Base-by-base conservation (phyloP, 306 rosid species). In the Casuarina glauca region DNA sequence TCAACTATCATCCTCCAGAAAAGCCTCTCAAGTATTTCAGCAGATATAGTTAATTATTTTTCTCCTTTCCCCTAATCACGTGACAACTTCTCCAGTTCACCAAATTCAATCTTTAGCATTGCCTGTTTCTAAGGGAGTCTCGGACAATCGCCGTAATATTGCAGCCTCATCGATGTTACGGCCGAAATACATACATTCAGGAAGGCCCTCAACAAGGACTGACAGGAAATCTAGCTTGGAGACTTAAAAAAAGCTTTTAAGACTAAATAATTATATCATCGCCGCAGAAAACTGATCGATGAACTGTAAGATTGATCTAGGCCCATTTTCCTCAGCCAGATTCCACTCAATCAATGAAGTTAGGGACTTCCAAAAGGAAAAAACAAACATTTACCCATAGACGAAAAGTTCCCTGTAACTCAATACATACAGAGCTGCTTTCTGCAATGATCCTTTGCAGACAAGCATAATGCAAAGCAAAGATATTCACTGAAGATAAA, bases 351-450 rank as follows among this genome's bases (percentile, higher is more conserved):
- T 36, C 12, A 61, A 4, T 2, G 3, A 4, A 32, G 9, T 35
- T 5, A 35, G 36, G 45, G 44, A 16, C 69, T 62, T 35, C 36
- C 44, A 62, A 11, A 9, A 19, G 4, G 2, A n/a, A 36, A 17
- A 36, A 19, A n/a, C 13, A 17, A 36, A 44, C 69, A 62, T 35
- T 62, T 62, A 12, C 19, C 69, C 36, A 62, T 12, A 13, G 19
- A 61, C 15, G 36, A 32, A 35, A 61, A 13, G 68, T 61, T 32
- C 4, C 68, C n/a, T 43, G 6, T 11, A 61, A 9, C 69, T 62
- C 44, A 13, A 62, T 62, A 62, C 4, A 36, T 62, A 62, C 68
- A 62, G 36, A 62, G 68, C 68, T 12, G 68, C 41, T 61, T 58
- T 58, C 64, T 7, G 64, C 12, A 19, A 58, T 58, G 64, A 38